Base-by-base conservation (phyloP, 2,329 filamentous ascomycete genomes). In the Aspergillus ochraceoroseus region DNA sequence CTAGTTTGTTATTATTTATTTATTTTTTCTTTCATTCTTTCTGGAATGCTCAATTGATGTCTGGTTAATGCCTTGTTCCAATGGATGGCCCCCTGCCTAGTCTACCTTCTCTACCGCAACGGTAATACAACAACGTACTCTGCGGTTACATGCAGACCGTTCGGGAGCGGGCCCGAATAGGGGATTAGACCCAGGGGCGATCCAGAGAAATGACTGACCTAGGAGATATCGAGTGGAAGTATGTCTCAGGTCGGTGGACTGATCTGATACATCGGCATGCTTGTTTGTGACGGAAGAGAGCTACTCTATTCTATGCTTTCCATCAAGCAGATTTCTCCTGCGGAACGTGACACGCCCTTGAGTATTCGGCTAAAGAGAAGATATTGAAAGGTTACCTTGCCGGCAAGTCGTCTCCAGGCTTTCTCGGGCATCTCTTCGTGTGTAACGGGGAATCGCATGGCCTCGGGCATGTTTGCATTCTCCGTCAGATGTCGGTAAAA, bases 81-180 rank as follows among this genome's bases (percentile, higher is more conserved):
- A 19, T 17, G 15, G n/a, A n/a, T n/a, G n/a, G n/a, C n/a, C n/a
- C n/a, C n/a, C n/a, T n/a, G n/a, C n/a, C n/a, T n/a, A n/a, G n/a
- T n/a, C 26, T 35, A 5, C 38, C 31, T 33, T 37, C 40, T 20
- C 32, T 38, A 25, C 31, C 30, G 32, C 19, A 32, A 40, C n/a
- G 28, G 50, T 53, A 31, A 44, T 44, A 53, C 50, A 47, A 53
- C 50, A 50, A 53, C 50, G 48, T 47, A 52, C 44, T 31, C 38
- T 45, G 46, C 52, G 50, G 50, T 47, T 53, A 48, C 41, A 13
- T 50, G 46, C 52, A 54, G 45, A 15, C 41, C 37, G 36, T 31
- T 44, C 49, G 46, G 49, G 50, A 39, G 29, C 26, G 33, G 42
- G 44, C 44, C 46, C 44, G 41, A 51, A 46, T 49, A 32, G 49